Base-by-base conservation (phyloP, 2,329 filamentous ascomycete genomes). In the Arthrobotrys sphaeroides region DNA sequence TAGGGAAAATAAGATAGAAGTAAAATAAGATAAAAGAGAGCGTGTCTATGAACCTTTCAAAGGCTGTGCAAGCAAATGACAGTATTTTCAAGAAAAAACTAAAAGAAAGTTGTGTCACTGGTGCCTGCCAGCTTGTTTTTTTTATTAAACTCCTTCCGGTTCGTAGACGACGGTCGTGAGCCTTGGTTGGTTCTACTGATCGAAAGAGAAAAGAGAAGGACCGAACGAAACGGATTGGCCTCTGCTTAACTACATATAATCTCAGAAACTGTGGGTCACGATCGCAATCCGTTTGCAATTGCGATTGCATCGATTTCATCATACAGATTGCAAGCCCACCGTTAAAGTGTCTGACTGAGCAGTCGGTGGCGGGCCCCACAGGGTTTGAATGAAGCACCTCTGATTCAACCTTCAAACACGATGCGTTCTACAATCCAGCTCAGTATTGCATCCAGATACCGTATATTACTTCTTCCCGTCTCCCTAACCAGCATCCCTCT, bases 341-440 rank as follows among this genome's bases (percentile, higher is more conserved):
- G n/a, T n/a, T 13, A 31, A 47, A 26, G 24, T 68, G 49, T 16
- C 20, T 66, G 47, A 22, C 55, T 7, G 42, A 51, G n/a, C 13
- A 53, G 26, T 42, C 61, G 36, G 28, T 65, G 42, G 43, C 31
- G 28, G 51, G 62, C 70, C 64, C 72, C 64, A 64, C 64, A 69
- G 59, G 40, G 64, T 75, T 38, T 55, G 51, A 55, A 55, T 55
- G 72, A 75, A 64, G 72, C 72, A 75, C 6, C 62, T 75, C 43
- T 75, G 72, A 75, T 69, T 75, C 72, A 75, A 68, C 45, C 72
- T 65, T 75, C 72, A 75, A 75, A 75, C 72, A 49, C 43, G 64
- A 33, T 64, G 47, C 13, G 72, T 75, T 69, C 70, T 45, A 57
- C 24, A 66, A 57, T 42, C 51, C 26, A 36, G 20, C 61, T 43